Conservation (phyloP, 2,329 filamentous ascomycete genomes). For the Cordyceps tenuipes region DNA sequence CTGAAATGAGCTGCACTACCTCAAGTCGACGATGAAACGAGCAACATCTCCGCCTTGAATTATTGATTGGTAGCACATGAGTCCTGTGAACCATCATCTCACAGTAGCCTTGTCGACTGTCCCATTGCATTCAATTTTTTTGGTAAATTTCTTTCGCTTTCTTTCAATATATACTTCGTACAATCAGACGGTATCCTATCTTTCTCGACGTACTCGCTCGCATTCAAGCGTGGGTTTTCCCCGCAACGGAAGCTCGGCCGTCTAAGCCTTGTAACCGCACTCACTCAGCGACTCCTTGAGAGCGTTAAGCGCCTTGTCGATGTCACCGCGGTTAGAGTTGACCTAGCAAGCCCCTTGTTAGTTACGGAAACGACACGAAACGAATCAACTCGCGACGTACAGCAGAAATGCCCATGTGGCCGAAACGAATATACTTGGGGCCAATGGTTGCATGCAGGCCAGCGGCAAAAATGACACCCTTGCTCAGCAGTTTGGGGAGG, state of each 20-base stretch:
- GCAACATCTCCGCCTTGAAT: not conserved
- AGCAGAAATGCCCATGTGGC: constrained; percentile 94
- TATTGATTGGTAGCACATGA: not conserved
- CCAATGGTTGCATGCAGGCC: constrained; percentile 95
- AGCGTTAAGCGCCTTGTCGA: constrained; percentile 75
- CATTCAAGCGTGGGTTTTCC: not conserved
- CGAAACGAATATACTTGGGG: constrained; percentile 86
- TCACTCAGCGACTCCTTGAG: constrained; percentile 68
- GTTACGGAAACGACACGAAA: constrained; percentile 9
- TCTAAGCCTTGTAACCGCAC: constrained; percentile 46
- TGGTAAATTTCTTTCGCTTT: not conserved
- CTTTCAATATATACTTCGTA: not conserved
- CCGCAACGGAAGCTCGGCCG: not conserved
- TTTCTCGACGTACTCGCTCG: not conserved
- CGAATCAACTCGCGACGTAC: constrained; percentile 35
- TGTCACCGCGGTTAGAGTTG: constrained; percentile 69
- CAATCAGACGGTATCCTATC: constrained; percentile 1
- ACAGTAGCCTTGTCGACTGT: not conserved
- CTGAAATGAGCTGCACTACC: not conserved
- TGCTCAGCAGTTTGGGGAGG: constrained; percentile 74
- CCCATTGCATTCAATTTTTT: not conserved
- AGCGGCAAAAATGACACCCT: constrained; percentile 87
- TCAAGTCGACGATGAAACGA: not conserved
- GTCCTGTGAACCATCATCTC: too few relatives aligned
- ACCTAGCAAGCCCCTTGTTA: constrained; percentile 31